Evolutionary conservation across 2,329 filamentous ascomycete genomes (phyloP), one percentile per base, ranked within the genome.

Genomic region (Nigrospora osmanthi): DNA sequence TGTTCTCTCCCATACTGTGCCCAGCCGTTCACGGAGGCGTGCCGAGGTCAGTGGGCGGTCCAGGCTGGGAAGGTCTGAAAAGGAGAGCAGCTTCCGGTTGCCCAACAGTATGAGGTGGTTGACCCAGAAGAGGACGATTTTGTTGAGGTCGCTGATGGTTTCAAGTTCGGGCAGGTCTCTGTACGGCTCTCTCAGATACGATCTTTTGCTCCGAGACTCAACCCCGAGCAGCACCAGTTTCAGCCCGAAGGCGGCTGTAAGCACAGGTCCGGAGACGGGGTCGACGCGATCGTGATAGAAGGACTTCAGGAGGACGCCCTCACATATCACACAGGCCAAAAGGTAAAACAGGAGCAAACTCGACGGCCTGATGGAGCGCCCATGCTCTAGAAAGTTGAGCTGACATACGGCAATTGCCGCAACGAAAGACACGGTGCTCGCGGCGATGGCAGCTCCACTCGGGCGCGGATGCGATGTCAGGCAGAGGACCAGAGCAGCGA

Each of bases 111-210:
- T 43, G n/a, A 43, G 6, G 31, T 33, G 16, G 23, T 38, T 43
- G 11, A 43, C 28, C 42, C 42, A 43, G 35, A 43, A 30, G 2
- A 43, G 42, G 23, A 43, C 15, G n/a, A 31, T 35, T 19, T 30
- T 17, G 19, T 43, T 43, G 19, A 43, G 34, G 17, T 37, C 14
- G 34, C 42, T 19, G 35, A 16, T 19, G 13, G 42, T 38, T 31
- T 43, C 34, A 7, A 37, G 34, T 12, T 16, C 28, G 38, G 42
- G 42, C 23, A 38, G 28, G 16, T 38, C 42, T 23, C 17, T 32
- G 23, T 43, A 43, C 17, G 42, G 42, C 34, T 43, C 34, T 43
- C 42, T 37, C 13, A 43, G 42, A 12, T 43, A 43, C 12, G 16
- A 14, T 19, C 35, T 16, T 15, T 43, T 43, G 28, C 17, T 43